These are phyloP conservation scores for Hordeum marinum DNA, from an alignment of 176 grass and related monocot species.

Conservation along the genomic window DNA sequence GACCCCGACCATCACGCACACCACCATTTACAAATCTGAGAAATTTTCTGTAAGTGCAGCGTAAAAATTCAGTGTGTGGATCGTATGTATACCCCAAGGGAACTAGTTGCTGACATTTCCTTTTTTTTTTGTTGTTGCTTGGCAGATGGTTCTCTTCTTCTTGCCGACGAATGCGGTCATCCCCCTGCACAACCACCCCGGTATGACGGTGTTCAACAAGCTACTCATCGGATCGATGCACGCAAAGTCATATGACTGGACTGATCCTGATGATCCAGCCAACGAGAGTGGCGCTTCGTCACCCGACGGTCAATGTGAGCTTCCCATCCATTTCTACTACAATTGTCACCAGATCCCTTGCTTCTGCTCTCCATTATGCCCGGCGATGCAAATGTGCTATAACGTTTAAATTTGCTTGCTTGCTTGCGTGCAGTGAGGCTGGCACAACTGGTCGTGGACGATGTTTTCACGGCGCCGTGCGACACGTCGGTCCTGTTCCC, in stretches of 20 bases:
- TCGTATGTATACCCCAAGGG: neutral
- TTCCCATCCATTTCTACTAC: neutral
- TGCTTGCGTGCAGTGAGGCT: conserved; percentile 42
- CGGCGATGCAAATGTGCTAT: neutral
- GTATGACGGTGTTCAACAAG: conserved; percentile 94
- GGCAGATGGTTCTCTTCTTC: conserved; percentile 84
- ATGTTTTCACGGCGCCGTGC: conserved; percentile 60
- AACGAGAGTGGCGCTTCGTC: neutral
- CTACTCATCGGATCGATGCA: conserved; percentile 83
- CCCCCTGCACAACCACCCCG: conserved; percentile 91
- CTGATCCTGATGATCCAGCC: conserved; percentile 5
- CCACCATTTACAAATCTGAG: conserved; percentile 52
- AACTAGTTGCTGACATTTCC: conserved; percentile 5
- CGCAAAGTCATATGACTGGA: conserved; percentile 81
- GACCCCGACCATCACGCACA: conserved; percentile 48
- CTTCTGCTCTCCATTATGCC: neutral
- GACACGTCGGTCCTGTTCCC: conserved; percentile 77
- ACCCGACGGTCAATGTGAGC: conserved; percentile 1
- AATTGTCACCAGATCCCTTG: neutral
- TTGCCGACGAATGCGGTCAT: conserved; percentile 66
- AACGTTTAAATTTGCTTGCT: neutral
- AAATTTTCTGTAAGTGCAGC: conserved; percentile 65
- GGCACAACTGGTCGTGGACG: conserved; percentile 61
- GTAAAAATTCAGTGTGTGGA: neutral
- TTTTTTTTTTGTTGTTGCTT: neutral